Evolutionary conservation across 495 filamentous ascomycete genomes (phyloP), one percentile per base, ranked within the genome.

Genomic region (Melanomma pulvis-pyrius): DNA sequence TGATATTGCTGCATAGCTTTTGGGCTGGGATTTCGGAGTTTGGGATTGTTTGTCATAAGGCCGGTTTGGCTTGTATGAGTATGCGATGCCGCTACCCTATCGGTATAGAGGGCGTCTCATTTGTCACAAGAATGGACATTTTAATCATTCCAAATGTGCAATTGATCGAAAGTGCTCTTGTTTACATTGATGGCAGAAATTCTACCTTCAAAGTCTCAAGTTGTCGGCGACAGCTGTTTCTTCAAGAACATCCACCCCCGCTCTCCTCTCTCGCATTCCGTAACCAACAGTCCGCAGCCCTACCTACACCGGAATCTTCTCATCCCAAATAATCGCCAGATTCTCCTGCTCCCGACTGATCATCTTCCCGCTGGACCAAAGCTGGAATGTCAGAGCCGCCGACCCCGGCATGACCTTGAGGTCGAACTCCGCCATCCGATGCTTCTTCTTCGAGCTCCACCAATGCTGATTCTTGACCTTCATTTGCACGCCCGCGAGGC

Each of bases 401-500:
- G 8, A 24, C 13, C 49, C 49, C 4, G 49, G 49, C 24, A 52
- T 52, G 12, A 52, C 49, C 25, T 52, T 52, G 5, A 52, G 17
- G 49, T 52, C 49, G 17, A 52, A 52, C 24, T 52, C 49, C 6
- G 49, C 49, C 7, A 52, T 29, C 25, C 13, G 13, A 52, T 52
- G 49, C 22, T 52, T 52, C 49, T 52, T 25, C 26, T 52, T 52
- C 4, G 26, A 52, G 21, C 24, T 29, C 49, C 49, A 52, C 49
- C 49, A 52, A 21, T 52, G 49, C 49, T 52, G 13, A 24, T 52
- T 52, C 49, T 52, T 52, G 3, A 52, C 49, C 26, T 52, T 29
- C 49, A 52, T 52, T 29, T 52, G 8, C 17, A 52, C 49, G 4
- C 49, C 49, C 2, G 25, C 13, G 13, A 52, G 24, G 24, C 15